These are phyloP conservation scores for Backusella morwellensis DNA, from an alignment of 192 early-diverging fungal genomes.

Conservation along the genomic window DNA sequence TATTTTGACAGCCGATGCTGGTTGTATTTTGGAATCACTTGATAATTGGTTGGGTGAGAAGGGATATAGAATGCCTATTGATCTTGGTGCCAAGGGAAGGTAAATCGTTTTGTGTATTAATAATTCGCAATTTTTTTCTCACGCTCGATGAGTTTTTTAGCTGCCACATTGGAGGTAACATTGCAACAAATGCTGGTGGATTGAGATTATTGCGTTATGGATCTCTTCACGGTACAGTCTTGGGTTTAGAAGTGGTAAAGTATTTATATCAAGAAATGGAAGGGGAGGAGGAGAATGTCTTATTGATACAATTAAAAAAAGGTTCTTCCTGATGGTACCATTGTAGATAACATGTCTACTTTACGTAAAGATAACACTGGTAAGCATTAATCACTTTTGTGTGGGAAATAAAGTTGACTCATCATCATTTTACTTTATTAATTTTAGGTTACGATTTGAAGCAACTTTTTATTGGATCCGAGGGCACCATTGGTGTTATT, in stretches of 20 bases:
- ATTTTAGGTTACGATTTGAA: slow-evolving; percentile 85
- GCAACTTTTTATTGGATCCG: slow-evolving; percentile 98
- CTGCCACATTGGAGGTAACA: slow-evolving; percentile 98
- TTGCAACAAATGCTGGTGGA: slow-evolving; percentile 97
- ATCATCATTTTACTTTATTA: neutral
- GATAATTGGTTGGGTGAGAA: slow-evolving; percentile 83
- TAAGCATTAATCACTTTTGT: neutral
- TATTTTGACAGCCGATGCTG: slow-evolving; percentile 88
- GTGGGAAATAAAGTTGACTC: slow-evolving; percentile 6
- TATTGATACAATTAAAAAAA: slow-evolving; percentile 8
- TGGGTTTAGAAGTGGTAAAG: slow-evolving; percentile 87
- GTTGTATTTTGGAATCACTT: slow-evolving; percentile 87
- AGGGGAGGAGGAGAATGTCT: neutral
- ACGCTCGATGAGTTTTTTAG: slow-evolving; percentile 37
- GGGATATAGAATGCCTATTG: slow-evolving; percentile 92
- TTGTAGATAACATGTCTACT: slow-evolving; percentile 79
- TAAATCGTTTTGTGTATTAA: neutral
- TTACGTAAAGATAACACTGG: slow-evolving; percentile 98
- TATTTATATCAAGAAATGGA: neutral
- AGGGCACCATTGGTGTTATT: slow-evolving; percentile 95
- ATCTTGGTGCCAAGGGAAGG: slow-evolving; percentile 83
- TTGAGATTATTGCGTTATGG: slow-evolving; percentile 93
- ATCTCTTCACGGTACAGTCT: slow-evolving; percentile 90
- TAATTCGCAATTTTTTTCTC: neutral
- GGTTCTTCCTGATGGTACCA: slow-evolving; percentile 87